phyloP scores from a whole-genome alignment of 1,139 yeast species.

The Taiozyma sp. region DNA sequence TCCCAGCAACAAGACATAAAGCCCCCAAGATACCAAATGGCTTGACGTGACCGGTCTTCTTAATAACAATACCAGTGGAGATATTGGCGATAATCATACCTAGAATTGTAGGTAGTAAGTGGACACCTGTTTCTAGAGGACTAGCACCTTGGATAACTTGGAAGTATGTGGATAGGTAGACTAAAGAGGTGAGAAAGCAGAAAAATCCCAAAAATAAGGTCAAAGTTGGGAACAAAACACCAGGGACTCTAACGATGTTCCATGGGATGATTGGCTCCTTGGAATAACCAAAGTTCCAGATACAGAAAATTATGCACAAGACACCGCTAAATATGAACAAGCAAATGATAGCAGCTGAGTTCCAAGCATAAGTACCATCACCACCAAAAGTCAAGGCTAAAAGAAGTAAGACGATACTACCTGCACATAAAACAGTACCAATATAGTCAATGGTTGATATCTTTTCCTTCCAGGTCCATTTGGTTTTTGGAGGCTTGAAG shows the following conservation, averaged over 20 bases:
- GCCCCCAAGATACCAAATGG: constrained; percentile 41
- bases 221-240: constrained; percentile 32
- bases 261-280: constrained; percentile 42
- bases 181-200: constrained; percentile 38
- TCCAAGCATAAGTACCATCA: constrained; percentile 37
- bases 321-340: constrained; percentile 51
- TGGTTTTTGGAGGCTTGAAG: constrained; percentile 54
- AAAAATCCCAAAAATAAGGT: constrained; percentile 20
- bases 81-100: constrained; percentile 45
- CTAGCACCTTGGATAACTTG: constrained; percentile 41
- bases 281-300: constrained; percentile 45
- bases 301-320: constrained; percentile 32
- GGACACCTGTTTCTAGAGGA: constrained; percentile 55
- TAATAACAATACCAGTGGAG: constrained; percentile 40
- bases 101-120: constrained; percentile 48
- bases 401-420: constrained; percentile 40
- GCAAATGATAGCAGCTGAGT: constrained; percentile 49
- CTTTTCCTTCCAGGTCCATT: constrained; percentile 37
- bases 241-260: constrained; percentile 31
- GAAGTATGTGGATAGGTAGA: constrained; percentile 48
- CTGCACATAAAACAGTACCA: constrained; percentile 38
- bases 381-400: constrained; percentile 52
- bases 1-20: constrained; percentile 42
- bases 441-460: constrained; percentile 41
- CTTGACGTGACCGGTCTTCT: constrained; percentile 43